Evolutionary conservation across 2,329 filamentous ascomycete genomes (phyloP).

Genomic region (Aspergillus proliferans): DNA sequence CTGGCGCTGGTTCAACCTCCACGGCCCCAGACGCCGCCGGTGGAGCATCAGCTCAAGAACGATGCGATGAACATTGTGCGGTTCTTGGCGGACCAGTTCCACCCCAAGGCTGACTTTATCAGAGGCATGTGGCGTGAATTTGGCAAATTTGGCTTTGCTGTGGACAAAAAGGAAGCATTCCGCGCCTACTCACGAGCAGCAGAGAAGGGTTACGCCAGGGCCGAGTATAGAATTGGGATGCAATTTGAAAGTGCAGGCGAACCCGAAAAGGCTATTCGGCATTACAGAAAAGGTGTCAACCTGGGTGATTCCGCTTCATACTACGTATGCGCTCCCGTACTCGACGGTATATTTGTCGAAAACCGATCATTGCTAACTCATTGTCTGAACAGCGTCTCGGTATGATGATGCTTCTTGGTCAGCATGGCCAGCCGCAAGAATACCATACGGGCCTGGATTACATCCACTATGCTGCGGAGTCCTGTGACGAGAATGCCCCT

Average conservation of each 20-base stretch:
- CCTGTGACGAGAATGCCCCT: slow-evolving; percentile 90
- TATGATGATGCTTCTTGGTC: slow-evolving; percentile 95
- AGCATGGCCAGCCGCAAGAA: slow-evolving; percentile 84
- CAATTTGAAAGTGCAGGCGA: slow-evolving; percentile 95
- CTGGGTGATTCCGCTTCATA: slow-evolving; percentile 81
- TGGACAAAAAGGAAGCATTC: slow-evolving; percentile 94
- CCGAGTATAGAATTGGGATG: slow-evolving; percentile 97
- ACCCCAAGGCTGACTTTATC: slow-evolving; percentile 92
- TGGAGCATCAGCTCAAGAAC: slow-evolving; percentile 78
- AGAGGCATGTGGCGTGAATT: slow-evolving; percentile 96
- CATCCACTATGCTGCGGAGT: slow-evolving; percentile 75
- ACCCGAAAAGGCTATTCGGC: slow-evolving; percentile 78
- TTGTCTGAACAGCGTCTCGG: slow-evolving; percentile 62
- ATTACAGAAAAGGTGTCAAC: slow-evolving; percentile 77
- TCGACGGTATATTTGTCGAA: slow-evolving; percentile 4
- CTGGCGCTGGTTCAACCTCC: slow-evolving; percentile 53
- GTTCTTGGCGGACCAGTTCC: slow-evolving; percentile 83
- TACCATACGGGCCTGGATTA: slow-evolving; percentile 70
- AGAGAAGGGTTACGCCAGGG: slow-evolving; percentile 76
- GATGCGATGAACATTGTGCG: slow-evolving; percentile 89
- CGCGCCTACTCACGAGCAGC: slow-evolving; percentile 78
- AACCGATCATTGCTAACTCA: slow-evolving; percentile 9
- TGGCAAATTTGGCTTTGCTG: slow-evolving; percentile 83
- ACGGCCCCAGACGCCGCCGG: slow-evolving; percentile 71
- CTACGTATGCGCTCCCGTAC: slow-evolving; percentile 42